These are phyloP conservation scores for Mycena indigotica DNA, from an alignment of 768 basidiomycete species.

Conservation along the genomic window DNA sequence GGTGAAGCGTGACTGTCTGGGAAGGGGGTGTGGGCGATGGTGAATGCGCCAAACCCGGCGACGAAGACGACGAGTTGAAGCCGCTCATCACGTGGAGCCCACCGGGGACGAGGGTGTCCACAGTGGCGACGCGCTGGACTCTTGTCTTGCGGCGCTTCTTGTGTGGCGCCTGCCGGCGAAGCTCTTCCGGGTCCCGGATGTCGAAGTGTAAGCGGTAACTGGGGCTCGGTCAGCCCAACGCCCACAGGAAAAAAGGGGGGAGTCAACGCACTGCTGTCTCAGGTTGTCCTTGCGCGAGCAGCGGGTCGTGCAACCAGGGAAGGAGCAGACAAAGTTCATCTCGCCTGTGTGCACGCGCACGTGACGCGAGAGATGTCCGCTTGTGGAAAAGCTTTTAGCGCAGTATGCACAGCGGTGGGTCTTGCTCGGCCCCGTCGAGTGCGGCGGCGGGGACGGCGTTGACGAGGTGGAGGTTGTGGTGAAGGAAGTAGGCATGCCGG, in stretches of 20 bases:
- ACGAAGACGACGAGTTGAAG: neutral
- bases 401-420: neutral
- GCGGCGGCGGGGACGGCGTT: too few species aligned
- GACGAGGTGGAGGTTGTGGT: too few species aligned
- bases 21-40: neutral
- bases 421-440: too few species aligned
- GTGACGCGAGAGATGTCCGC: neutral
- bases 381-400: neutral
- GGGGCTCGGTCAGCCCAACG: neutral
- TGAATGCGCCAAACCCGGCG: neutral
- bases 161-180: neutral
- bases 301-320: neutral
- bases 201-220: slow-evolving; percentile 3
- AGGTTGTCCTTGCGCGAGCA: slow-evolving; percentile 1
- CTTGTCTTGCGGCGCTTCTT: slow-evolving; percentile 1
- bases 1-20: neutral
- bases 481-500: too few species aligned
- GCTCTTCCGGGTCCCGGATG: slow-evolving; percentile 1
- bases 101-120: neutral
- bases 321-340: neutral
- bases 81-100: neutral
- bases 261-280: neutral
- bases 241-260: neutral
- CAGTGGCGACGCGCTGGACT: neutral
- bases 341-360: slow-evolving; percentile 1